A percentile compares a stretch with the other conserved stretches of the same genome.
phyloP scores from a whole-genome alignment of 2,329 filamentous ascomycete species.

The Aureobasidium musti region DNA sequence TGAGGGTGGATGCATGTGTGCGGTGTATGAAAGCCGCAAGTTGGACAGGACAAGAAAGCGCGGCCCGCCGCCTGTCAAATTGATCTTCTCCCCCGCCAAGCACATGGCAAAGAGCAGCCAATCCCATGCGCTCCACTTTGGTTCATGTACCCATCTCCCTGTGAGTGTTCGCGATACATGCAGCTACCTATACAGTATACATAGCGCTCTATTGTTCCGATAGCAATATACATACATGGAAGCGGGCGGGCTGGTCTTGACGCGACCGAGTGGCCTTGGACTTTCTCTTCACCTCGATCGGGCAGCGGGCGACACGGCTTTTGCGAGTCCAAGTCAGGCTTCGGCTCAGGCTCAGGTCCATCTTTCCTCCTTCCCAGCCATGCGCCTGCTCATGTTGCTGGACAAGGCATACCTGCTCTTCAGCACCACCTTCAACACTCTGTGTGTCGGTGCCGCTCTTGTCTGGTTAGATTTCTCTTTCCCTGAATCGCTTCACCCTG shows the following conservation, averaged over 20 bases:
- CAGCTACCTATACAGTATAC: background rate
- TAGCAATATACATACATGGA: constrained; percentile 15
- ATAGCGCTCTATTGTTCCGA: background rate
- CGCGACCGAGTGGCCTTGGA: constrained; percentile 7
- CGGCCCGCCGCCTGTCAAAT: constrained; percentile 8
- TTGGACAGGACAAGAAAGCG: too few species aligned
- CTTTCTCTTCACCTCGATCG: constrained; percentile 4
- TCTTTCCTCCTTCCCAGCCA: constrained; percentile 12
- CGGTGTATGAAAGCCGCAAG: background rate
- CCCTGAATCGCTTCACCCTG: background rate
- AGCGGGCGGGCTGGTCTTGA: background rate
- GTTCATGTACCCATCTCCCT: background rate
- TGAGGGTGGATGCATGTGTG: constrained; percentile 6
- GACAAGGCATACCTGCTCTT: constrained; percentile 29
- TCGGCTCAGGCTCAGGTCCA: background rate
- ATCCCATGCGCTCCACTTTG: constrained; percentile 3
- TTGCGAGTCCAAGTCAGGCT: background rate
- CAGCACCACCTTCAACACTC: constrained; percentile 30
- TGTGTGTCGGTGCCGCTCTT: constrained; percentile 30
- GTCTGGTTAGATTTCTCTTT: constrained; percentile 24
- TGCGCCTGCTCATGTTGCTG: constrained; percentile 30
- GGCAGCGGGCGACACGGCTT: constrained; percentile 12
- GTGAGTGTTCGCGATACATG: background rate
- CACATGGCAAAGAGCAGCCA: constrained; percentile 1
- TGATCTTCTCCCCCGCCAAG: constrained; percentile 11